Evolutionary conservation across 176 grass and related monocot species (phyloP).

Genomic region (Tuctoria greenei): DNA sequence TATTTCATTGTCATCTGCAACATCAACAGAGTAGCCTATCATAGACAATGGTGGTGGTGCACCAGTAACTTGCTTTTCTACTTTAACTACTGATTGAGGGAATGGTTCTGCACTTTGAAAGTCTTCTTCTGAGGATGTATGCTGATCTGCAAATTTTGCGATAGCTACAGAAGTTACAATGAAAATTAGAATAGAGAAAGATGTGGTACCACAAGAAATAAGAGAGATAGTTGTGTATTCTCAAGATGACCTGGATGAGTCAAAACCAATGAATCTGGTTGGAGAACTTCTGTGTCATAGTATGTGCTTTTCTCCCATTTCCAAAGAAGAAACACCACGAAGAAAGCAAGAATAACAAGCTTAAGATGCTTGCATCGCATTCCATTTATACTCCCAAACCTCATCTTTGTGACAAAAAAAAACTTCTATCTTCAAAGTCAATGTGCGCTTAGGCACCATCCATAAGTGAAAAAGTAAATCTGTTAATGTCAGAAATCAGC

Average conservation of each 20-base stretch:
- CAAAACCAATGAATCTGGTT: constrained; percentile 57
- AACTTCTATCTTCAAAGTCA: neutral
- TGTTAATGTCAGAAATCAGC: constrained; percentile 33
- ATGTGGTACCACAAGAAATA: neutral
- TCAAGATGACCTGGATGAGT: constrained; percentile 63
- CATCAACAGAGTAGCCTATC: constrained; percentile 23
- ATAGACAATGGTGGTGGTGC: constrained; percentile 40
- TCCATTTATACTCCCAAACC: constrained; percentile 74
- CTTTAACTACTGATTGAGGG: constrained; percentile 40
- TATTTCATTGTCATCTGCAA: constrained; percentile 26
- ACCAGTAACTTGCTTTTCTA: constrained; percentile 33
- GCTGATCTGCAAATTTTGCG: constrained; percentile 50
- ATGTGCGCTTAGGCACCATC: constrained; percentile 32
- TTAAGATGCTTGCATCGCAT: constrained; percentile 80
- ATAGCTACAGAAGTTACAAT: constrained; percentile 35
- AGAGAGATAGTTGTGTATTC: constrained; percentile 2
- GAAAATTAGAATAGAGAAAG: constrained; percentile 37
- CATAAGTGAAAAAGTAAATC: constrained; percentile 18
- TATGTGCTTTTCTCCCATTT: constrained; percentile 82
- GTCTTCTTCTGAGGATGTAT: constrained; percentile 72
- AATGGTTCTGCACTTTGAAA: constrained; percentile 55
- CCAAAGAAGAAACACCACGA: constrained; percentile 78
- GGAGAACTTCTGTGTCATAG: constrained; percentile 40
- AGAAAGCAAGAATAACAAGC: constrained; percentile 58
- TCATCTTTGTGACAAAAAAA: constrained; percentile 50